Evolutionary conservation across 208 protist genomes (phyloP), one percentile per base, ranked within the genome.

Genomic region (Trypanosoma mega): DNA sequence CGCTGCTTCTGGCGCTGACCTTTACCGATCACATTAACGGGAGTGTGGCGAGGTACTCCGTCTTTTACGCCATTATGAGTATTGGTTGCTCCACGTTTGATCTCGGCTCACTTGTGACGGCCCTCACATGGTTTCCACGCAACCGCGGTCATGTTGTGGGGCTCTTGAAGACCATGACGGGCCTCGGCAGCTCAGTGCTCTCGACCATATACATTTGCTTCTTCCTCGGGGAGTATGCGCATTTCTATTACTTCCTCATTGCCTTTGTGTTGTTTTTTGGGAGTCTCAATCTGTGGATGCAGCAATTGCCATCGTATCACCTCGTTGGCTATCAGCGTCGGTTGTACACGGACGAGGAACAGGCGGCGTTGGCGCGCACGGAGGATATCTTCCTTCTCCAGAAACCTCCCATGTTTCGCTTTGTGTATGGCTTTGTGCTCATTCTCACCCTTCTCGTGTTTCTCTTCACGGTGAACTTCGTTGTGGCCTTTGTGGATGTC

Each of bases 251-350:
- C 51, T 78, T 80, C 30, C 54, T 84, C 31, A 52, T 74, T 0
- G 56, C 68, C 0, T 82, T 68, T 36, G 67, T 78, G 12, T 68
- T 56, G 11, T 21, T 83, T 21, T 61, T 76, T 0, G 79, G 76
- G 0, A 9, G 82, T 8, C 36, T 84, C 3, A 75, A 68, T 43
- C 55, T 65, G 3, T 44, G 86, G 1, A 81, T 87, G 46, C 68
- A 87, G 5, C 44, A 74, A 45, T 69, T 83, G 1, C 83, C 83
- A 16, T 72, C 79, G 0, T 90, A 87, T 48, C 73, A 90, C 11
- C 53, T 90, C 23, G 85, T 80, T 1, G 75, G 53, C 9, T 72
- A 73, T 49, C 63, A 87, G 66, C 82, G 48, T 27, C 18, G 12
- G 54, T 67, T 20, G 44, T 91, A 16, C 44, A 53, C 7, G 68